Evolutionary conservation across 2,329 filamentous ascomycete genomes (phyloP).

Genomic region (Stachybotrys chartarum): DNA sequence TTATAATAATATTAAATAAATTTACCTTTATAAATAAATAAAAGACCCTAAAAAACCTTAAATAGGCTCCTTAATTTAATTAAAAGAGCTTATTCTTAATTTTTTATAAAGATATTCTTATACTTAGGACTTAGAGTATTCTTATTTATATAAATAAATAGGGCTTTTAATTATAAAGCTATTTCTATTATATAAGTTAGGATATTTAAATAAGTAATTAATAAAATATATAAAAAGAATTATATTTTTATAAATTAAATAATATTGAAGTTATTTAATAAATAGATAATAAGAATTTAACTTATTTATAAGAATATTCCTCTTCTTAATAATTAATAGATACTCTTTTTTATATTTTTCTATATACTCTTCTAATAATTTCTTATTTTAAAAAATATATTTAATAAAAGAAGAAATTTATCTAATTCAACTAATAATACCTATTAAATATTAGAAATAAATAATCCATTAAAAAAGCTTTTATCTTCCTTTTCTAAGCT

Average conservation of each 20-base stretch:
- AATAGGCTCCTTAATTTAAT: neutral
- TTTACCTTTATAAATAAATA: neutral
- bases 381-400: neutral
- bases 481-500: neutral
- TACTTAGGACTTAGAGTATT: neutral
- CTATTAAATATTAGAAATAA: neutral
- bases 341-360: neutral
- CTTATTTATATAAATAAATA: neutral
- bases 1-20: neutral
- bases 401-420: neutral
- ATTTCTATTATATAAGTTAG: neutral
- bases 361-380: neutral
- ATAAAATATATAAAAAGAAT: neutral
- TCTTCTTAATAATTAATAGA: neutral
- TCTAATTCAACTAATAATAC: neutral
- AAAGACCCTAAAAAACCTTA: neutral
- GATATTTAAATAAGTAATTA: neutral
- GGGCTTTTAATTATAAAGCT: neutral
- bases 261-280: neutral
- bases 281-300: neutral
- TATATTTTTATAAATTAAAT: neutral
- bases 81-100: neutral
- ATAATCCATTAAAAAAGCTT: neutral
- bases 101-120: neutral
- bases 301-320: neutral